Evolutionary conservation across 352 stramenopile species (phyloP).

Genomic region (Pythium phragmiticola): DNA sequence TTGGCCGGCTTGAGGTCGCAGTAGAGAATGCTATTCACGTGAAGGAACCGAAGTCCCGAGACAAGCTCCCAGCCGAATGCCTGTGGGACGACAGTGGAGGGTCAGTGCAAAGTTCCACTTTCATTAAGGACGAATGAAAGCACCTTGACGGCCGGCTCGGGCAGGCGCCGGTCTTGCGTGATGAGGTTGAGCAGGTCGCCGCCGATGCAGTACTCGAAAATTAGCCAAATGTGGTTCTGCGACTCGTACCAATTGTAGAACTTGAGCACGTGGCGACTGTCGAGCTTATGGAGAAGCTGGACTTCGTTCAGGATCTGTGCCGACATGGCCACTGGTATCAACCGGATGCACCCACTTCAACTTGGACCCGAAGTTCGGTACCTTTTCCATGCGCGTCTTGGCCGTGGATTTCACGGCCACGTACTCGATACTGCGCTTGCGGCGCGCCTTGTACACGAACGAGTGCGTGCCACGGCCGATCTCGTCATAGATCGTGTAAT

Average conservation of each 20-base stretch:
- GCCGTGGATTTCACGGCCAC: constrained; percentile 92
- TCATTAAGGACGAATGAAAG: too few species aligned
- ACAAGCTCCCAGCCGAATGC: constrained; percentile 74
- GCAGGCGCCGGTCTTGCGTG: constrained; percentile 85
- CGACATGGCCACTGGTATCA: background rate
- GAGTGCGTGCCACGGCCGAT: constrained; percentile 90
- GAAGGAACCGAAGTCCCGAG: constrained; percentile 85
- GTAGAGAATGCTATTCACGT: constrained; percentile 87
- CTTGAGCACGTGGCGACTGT: constrained; percentile 85
- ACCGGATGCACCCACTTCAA: constrained; percentile 32
- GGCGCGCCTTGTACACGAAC: constrained; percentile 91
- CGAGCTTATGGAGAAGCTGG: constrained; percentile 85
- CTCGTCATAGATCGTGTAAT: constrained; percentile 95
- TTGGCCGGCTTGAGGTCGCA: constrained; percentile 92
- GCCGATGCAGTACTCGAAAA: constrained; percentile 93
- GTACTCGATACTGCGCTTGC: constrained; percentile 93
- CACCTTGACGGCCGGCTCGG: constrained; percentile 54
- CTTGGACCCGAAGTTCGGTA: too few species aligned
- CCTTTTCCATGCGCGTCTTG: constrained; percentile 90
- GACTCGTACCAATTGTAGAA: constrained; percentile 97
- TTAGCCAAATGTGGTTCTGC: constrained; percentile 94
- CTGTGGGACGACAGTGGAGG: constrained; percentile 15
- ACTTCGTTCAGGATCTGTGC: constrained; percentile 82
- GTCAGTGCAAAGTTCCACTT: too few species aligned
- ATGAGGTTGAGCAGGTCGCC: constrained; percentile 90